A percentile compares a stretch with the other conserved stretches of the same genome.
Evolutionary conservation across 305 asterid species (phyloP).

Genomic region (Solanum hybrid): DNA sequence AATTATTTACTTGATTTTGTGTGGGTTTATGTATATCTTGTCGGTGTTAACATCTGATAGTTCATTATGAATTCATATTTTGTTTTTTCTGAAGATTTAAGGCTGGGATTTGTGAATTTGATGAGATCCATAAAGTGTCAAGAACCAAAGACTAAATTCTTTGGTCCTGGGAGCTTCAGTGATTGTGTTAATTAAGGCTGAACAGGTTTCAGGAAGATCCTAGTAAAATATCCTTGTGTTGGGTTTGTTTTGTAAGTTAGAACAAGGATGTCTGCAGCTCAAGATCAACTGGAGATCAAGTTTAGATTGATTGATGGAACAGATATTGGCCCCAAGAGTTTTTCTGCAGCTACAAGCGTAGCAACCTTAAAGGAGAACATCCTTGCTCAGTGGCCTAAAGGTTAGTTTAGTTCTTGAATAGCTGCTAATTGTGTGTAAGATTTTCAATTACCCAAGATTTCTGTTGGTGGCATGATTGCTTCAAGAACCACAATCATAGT

Average conservation of each 20-base stretch:
- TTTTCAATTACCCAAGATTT: not conserved
- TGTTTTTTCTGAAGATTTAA: constrained; percentile 2
- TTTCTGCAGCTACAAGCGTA: constrained; percentile 55
- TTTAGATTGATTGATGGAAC: constrained; percentile 90
- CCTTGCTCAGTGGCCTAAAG: constrained; percentile 92
- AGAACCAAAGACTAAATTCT: constrained; percentile 10
- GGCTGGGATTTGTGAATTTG: not conserved
- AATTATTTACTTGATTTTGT: not conserved
- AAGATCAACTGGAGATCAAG: constrained; percentile 62
- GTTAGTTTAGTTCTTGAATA: constrained; percentile 28
- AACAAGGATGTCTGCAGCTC: constrained; percentile 6
- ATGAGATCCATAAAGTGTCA: constrained; percentile 2
- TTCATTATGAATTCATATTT: not conserved
- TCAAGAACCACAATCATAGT: not conserved
- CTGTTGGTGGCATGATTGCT: not conserved
- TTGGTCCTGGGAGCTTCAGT: not conserved
- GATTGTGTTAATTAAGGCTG: not conserved
- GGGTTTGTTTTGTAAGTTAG: constrained; percentile 10
- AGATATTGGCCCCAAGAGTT: constrained; percentile 79
- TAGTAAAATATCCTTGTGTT: constrained; percentile 28
- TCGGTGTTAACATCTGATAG: not conserved
- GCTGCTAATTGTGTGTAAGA: not conserved
- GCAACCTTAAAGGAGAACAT: constrained; percentile 80
- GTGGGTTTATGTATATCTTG: not conserved
- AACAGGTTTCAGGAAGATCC: constrained; percentile 13